Conservation (phyloP, 768 basidiomycete genomes). For the Hebeloma cylindrosporum region DNA sequence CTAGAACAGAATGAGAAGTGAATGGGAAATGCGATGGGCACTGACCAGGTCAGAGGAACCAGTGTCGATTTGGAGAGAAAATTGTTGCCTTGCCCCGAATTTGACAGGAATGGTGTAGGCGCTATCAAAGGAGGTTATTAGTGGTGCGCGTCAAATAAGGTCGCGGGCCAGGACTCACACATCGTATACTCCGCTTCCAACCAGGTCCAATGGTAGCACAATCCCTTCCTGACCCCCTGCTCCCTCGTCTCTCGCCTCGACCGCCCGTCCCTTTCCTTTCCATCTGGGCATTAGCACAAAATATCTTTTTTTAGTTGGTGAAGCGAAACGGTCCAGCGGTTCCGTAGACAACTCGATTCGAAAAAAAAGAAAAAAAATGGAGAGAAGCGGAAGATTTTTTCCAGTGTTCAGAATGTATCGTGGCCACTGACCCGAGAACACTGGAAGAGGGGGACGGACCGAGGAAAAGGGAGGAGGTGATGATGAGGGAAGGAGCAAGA, state of each 20-base stretch:
- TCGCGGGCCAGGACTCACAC: constrained; percentile 47
- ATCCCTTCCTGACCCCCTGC: constrained; percentile 52
- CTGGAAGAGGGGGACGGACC: no score
- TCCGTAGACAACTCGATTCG: neutral
- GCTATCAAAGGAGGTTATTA: constrained; percentile 32
- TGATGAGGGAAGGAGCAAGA: no score
- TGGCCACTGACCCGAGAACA: no score
- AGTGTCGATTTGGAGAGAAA: constrained; percentile 74
- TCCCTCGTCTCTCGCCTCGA: constrained; percentile 34
- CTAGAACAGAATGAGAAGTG: constrained; percentile 33
- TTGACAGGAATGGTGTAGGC: constrained; percentile 63
- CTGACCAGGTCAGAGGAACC: constrained; percentile 80
- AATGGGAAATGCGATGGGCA: constrained; percentile 11
- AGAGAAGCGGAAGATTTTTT: no score
- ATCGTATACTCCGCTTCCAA: constrained; percentile 53
- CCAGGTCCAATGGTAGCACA: constrained; percentile 55
- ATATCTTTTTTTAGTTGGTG: neutral
- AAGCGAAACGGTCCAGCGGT: neutral
- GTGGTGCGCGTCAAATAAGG: neutral
- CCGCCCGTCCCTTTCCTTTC: constrained; percentile 24
- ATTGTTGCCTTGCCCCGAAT: constrained; percentile 51
- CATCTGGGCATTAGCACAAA: constrained; percentile 3
- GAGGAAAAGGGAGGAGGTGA: no score
- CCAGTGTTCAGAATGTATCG: no score
- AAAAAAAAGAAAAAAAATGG: no score